Percentiles rank a stretch among this genome's conserved stretches.
These are phyloP conservation scores for Lophiotrema nucula DNA, from an alignment of 495 filamentous ascomycete species.

Conservation along the genomic window DNA sequence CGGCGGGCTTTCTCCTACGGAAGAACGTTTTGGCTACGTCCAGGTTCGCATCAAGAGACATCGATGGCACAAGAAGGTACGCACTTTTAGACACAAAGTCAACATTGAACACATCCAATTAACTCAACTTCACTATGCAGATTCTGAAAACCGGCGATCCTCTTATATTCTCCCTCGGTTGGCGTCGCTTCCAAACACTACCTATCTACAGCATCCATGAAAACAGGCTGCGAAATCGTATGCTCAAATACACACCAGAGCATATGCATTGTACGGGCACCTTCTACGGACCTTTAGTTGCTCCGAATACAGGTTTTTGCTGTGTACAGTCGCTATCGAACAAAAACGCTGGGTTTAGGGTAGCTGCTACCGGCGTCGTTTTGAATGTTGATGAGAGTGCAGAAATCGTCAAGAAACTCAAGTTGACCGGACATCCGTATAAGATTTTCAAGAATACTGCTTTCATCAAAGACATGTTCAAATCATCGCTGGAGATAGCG, in stretches of 20 bases:
- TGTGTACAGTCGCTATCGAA: constrained; percentile 89
- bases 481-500: constrained; percentile 82
- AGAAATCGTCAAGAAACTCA: constrained; percentile 98
- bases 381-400: constrained; percentile 87
- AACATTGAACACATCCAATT: too few species aligned
- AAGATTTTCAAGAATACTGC: constrained; percentile 99
- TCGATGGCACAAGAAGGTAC: constrained; percentile 99
- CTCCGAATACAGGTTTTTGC: constrained; percentile 92
- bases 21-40: constrained; percentile 92
- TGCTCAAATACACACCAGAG: constrained; percentile 97
- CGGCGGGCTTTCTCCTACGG: constrained; percentile 84
- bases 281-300: constrained; percentile 90
- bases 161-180: constrained; percentile 95
- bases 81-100: too few species aligned
- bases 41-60: constrained; percentile 96
- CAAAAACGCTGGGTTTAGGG: constrained; percentile 84
- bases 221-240: constrained; percentile 85
- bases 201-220: constrained; percentile 95
- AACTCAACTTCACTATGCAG: too few species aligned
- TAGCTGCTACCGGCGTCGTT: constrained; percentile 91
- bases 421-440: constrained; percentile 84
- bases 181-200: constrained; percentile 89
- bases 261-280: constrained; percentile 98
- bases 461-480: constrained; percentile 99
- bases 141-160: constrained; percentile 97